A percentile compares a stretch with the other conserved stretches of the same genome.
Conservation (phyloP, 2,329 filamentous ascomycete species). For the Colletotrichum caudatum region DNA sequence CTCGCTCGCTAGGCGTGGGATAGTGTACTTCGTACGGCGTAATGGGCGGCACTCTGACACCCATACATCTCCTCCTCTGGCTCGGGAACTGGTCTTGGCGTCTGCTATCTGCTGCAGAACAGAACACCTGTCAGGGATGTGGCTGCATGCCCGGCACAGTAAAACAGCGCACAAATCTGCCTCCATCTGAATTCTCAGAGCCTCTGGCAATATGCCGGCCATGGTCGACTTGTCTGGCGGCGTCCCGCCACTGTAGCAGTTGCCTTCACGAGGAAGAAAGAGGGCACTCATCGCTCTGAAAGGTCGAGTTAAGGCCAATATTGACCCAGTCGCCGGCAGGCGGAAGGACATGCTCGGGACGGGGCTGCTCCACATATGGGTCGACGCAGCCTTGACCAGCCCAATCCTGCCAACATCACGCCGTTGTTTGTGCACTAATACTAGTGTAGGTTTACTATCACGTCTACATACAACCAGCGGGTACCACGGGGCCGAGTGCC, state of each 20-base stretch:
- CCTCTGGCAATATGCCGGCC: conserved; percentile 4
- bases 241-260: conserved; percentile 5
- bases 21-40: background rate
- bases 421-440: conserved; percentile 20
- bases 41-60: conserved; percentile 37
- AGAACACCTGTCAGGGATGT: conserved; percentile 27
- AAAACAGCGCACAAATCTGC: conserved; percentile 35
- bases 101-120: conserved; percentile 39
- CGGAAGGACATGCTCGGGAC: conserved; percentile 25
- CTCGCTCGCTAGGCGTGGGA: conserved; percentile 27
- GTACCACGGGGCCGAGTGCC: conserved; percentile 36
- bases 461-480: conserved; percentile 14
- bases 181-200: conserved; percentile 6
- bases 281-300: background rate
- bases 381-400: conserved; percentile 31
- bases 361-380: conserved; percentile 26
- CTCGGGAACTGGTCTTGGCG: conserved; percentile 36
- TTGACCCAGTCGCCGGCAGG: conserved; percentile 14
- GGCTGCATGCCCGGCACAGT: conserved; percentile 21
- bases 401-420: conserved; percentile 22
- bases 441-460: background rate
- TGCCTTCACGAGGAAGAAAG: conserved; percentile 15
- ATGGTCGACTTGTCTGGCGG: conserved; percentile 31
- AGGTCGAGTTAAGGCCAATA: background rate
- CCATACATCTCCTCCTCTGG: conserved; percentile 29